Evolutionary conservation across 805 yeast genomes (phyloP), one percentile per base, ranked within the genome.

Genomic region (Suhomyces xylopsoci): DNA sequence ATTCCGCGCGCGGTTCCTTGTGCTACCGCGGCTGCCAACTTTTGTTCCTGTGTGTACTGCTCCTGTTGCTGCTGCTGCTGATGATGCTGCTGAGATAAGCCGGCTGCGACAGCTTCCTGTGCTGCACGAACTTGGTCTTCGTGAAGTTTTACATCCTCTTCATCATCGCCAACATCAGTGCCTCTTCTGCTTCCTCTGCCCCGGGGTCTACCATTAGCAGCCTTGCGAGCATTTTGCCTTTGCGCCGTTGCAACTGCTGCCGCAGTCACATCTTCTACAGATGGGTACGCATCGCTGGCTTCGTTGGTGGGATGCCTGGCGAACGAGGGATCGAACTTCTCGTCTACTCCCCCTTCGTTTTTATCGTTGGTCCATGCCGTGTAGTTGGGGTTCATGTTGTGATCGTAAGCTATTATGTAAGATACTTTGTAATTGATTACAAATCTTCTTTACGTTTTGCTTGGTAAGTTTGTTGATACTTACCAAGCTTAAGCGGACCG

Each of bases 241-340:
- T 56, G 63, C 17, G 66, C 66, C 20, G 57, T 59, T 26, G 63
- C 68, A 1, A 63, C 67, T 6, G 67, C 68, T 2, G 65, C 67
- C 3, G 67, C 66, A 4, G 63, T 62, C 7, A 60, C 66, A 22
- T 56, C 62, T 14, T 64, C 68, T 12, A 65, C 68, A 6, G 60
- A 56, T 15, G 66, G 60, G 41, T 60, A 65, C 19, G 57, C 68
- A n/a, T 56, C 59, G 36, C 20, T 22, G 15, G 30, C 43, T 24
- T 47, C 49, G 36, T 45, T 48, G 30, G 50, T 53, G 38, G 62
- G 64, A 28, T 63, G 66, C 14, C 68, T 54, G 7, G 66, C 64
- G 55, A 68, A 70, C 14, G 68, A 52, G 9, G 72, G 69, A 49
- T 70, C 73, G 43, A 68, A 67, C 54, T 65, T 66, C 41, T 62